Base-by-base conservation (phyloP, 129 eudicot species). In the Helichrysum umbraculigerum region DNA sequence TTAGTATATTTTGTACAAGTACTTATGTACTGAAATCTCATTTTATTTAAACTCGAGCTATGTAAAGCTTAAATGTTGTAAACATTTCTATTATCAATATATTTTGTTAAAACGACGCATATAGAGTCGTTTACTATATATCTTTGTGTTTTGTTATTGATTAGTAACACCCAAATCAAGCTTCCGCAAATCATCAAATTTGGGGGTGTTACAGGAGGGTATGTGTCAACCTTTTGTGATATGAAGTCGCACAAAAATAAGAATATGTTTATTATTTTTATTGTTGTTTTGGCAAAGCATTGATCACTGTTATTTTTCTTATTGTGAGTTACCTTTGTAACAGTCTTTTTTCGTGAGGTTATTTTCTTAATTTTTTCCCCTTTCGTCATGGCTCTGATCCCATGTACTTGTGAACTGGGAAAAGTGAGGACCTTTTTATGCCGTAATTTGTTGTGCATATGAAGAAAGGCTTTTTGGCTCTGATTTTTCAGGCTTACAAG, bases 391-490 rank as follows among this genome's bases (percentile, higher is more conserved):
- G 79, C 64, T 66, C 71, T 74, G 56, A 80, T 80, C 83, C 83
- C 75, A 69, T 80, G 52, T 59, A 80, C 83, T 80, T 74, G 71
- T 67, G 56, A 80, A 80, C 14, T 21, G 79, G 83, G 66, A 67
- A 58, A 57, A 56, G 71, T 22, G 79, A 67, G 64, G 42, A 74
- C 84, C 76, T 37, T 52, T 47, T 64, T 72, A 72, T 79, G 83
- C 68, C 68, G 71, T 80, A 80, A 80, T 80, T 67, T 69, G 71
- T 74, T 80, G 84, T 80, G 79, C 79, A 80, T 80, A 80, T 74
- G 79, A 79, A 72, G 68, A 79, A 79, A 72, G 41, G 83, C 73
- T 25, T 67, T 65, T 79, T 65, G 73, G 68, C 78, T 72, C 42
- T 47, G 2, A 63, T 39, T 32, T 71, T 54, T 44, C 5, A 29